These are phyloP conservation scores for Jaltomata sinuosa DNA, from an alignment of 257 asterid species.

Conservation along the genomic window DNA sequence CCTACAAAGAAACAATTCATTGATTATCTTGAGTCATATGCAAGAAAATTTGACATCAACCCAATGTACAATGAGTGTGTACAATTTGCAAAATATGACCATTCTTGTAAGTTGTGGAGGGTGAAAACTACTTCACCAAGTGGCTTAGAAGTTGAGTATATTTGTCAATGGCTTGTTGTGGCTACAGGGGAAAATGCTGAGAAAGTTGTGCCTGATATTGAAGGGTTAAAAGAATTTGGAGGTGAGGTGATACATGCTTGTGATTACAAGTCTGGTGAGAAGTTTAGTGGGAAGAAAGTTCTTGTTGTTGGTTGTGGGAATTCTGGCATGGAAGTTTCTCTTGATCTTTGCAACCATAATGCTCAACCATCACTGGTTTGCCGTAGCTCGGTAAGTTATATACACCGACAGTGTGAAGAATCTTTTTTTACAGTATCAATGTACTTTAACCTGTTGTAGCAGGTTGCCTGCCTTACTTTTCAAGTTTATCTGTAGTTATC, in stretches of 20 bases:
- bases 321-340: constrained; percentile 23
- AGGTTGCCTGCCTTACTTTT: not conserved
- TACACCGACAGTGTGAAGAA: not conserved
- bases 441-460: too few relatives aligned
- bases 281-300: constrained; percentile 13
- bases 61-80: constrained; percentile 12
- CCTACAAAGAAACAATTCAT: constrained; percentile 19
- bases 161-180: constrained; percentile 21
- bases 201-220: constrained; percentile 10
- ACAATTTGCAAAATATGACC: not conserved
- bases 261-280: constrained; percentile 16
- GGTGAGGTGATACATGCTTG: constrained; percentile 18
- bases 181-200: constrained; percentile 24
- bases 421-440: too few relatives aligned
- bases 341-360: constrained; percentile 21
- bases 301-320: constrained; percentile 28
- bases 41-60: not conserved
- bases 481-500: not conserved
- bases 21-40: constrained; percentile 14
- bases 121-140: not conserved
- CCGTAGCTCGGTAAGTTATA: constrained; percentile 13
- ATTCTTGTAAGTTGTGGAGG: constrained; percentile 9
- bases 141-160: constrained; percentile 7
- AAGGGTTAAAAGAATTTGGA: constrained; percentile 13
- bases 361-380: constrained; percentile 22